Base-by-base conservation (phyloP, 768 basidiomycete species). In the Rhizopogon roseolus region DNA sequence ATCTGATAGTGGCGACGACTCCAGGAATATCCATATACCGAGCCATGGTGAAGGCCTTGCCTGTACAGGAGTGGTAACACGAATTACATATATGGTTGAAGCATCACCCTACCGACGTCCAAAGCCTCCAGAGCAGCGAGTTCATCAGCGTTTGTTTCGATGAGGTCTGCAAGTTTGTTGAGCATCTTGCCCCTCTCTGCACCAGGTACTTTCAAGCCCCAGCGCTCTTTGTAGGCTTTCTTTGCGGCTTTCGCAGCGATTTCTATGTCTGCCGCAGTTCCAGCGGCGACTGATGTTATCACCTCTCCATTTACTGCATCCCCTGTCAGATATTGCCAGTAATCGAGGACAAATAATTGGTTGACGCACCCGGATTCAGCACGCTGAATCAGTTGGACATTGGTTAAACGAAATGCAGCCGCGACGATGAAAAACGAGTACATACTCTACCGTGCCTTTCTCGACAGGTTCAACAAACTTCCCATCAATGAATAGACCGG, bases 121-220 rank as follows among this genome's bases (percentile, higher is more conserved):
- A 80, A 56, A 27, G 76, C 69, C 62, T 84, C 82, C 41, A 85
- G 64, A 16, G 77, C 80, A 10, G 77, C 67, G 16, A 85, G 65
- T 50, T 73, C 71, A 10, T 76, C 76, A 11, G 62, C 62, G 64
- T 81, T 67, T 50, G 71, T 55, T 53, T 80, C 79, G 60, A 85
- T 76, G 19, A 82, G 66, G 32, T 75, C 71, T 13, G 76, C 82
- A 19, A 85, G 74, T 55, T 76, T 77, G 63, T 71, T 64, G 16
- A 85, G 62, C 11, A 80, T 64, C 52, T 63, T 63, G 9, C 66
- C 72, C 28, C 81, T 75, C 48, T 70, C 55, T 4, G 60, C 60
- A 7, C 73, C 77, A 4, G 77, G 64, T n/a, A 60, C 63, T 40
- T 78, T 78, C 51, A 76, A 65, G n/a, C 82, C 82, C 82, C 85